Conservation (phyloP, 108 stramenopile species). For the Pelagomonas calceolata region DNA sequence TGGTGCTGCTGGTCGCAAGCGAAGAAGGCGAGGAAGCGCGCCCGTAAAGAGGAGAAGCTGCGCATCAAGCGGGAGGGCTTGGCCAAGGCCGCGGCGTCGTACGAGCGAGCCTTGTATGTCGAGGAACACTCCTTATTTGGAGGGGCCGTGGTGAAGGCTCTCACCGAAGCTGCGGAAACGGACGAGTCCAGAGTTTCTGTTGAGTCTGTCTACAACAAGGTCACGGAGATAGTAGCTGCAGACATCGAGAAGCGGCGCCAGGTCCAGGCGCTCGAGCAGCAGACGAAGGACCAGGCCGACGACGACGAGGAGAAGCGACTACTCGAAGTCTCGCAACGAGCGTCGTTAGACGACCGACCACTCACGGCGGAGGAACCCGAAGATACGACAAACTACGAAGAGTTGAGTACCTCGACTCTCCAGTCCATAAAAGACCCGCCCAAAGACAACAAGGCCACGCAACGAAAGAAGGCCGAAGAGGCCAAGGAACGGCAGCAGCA, state of each 20-base stretch:
- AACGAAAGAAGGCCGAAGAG: too few species aligned
- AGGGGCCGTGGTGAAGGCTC: background rate
- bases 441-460: too few species aligned
- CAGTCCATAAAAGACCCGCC: too few species aligned
- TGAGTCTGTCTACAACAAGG: background rate
- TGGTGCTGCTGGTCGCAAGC: too few species aligned
- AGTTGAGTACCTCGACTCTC: too few species aligned
- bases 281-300: too few species aligned
- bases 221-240: background rate
- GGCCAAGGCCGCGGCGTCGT: background rate
- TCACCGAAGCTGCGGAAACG: background rate
- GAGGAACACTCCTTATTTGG: background rate
- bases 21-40: background rate
- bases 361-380: too few species aligned
- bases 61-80: background rate
- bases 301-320: background rate
- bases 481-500: too few species aligned
- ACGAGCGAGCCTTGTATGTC: background rate
- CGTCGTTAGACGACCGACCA: too few species aligned
- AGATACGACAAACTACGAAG: too few species aligned
- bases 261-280: background rate
- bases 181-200: background rate
- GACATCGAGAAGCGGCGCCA: too few species aligned
- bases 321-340: too few species aligned
- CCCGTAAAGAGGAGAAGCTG: background rate